Evolutionary conservation across 495 filamentous ascomycete genomes (phyloP).

Genomic region (Trichoderma asperelloides): DNA sequence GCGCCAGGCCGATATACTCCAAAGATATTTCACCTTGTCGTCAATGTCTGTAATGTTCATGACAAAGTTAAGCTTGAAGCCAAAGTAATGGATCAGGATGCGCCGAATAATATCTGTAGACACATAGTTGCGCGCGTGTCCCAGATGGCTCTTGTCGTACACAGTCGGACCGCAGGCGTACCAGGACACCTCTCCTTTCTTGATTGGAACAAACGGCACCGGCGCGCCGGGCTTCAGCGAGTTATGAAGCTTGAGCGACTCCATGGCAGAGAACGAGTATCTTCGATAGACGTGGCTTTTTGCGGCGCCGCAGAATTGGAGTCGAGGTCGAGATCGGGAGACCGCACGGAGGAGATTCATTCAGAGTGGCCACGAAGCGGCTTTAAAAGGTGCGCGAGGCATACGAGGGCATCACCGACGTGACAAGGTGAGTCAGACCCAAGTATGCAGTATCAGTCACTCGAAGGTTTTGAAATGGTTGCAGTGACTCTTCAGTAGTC

Average conservation of each 20-base stretch:
- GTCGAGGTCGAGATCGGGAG: slow-evolving; percentile 16
- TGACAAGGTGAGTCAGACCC: background rate
- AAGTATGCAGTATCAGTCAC: background rate
- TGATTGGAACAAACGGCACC: slow-evolving; percentile 66
- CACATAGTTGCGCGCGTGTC: slow-evolving; percentile 91
- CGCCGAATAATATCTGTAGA: slow-evolving; percentile 86
- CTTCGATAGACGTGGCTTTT: slow-evolving; percentile 3
- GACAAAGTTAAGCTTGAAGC: slow-evolving; percentile 79
- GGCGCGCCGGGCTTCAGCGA: slow-evolving; percentile 62
- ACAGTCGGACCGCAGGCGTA: slow-evolving; percentile 91
- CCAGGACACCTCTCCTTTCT: slow-evolving; percentile 71
- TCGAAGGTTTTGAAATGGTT: background rate
- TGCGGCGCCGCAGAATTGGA: slow-evolving; percentile 8
- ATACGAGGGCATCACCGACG: slow-evolving; percentile 7
- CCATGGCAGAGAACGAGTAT: slow-evolving; percentile 24
- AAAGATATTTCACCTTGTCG: slow-evolving; percentile 55
- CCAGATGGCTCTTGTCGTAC: slow-evolving; percentile 84
- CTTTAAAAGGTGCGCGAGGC: background rate
- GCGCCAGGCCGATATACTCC: background rate
- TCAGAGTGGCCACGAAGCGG: slow-evolving; percentile 15
- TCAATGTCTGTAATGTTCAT: slow-evolving; percentile 94
- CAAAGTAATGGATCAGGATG: slow-evolving; percentile 79
- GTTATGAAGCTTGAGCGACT: slow-evolving; percentile 60
- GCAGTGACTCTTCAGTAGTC: background rate
- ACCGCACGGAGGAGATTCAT: slow-evolving; percentile 21